Conservation (phyloP, 2,329 filamentous ascomycete species). For the Cercospora zeina region DNA sequence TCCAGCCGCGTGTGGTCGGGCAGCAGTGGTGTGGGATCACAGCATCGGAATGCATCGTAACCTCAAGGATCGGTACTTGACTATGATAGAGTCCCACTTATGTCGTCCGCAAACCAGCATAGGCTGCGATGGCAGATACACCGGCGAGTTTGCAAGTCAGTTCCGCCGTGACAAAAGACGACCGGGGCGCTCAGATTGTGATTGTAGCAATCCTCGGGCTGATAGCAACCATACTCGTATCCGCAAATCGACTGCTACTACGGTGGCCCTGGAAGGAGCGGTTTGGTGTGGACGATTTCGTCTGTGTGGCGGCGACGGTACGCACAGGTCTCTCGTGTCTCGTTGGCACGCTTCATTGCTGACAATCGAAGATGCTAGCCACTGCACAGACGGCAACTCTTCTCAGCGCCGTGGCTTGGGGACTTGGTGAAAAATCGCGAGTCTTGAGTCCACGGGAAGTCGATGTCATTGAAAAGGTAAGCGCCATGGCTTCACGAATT, state of each 20-base stretch:
- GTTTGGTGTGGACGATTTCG: constrained; percentile 13
- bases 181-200: constrained; percentile 22
- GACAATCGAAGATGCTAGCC: not conserved
- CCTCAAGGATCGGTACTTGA: not conserved
- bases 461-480: constrained; percentile 9
- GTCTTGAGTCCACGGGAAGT: not conserved
- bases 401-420: constrained; percentile 11
- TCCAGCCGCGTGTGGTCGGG: not conserved
- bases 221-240: constrained; percentile 17
- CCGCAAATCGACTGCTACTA: constrained; percentile 7
- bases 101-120: not conserved
- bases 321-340: not conserved
- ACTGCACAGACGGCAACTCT: constrained; percentile 5
- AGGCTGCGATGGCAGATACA: constrained; percentile 14
- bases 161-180: constrained; percentile 23
- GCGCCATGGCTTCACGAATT: not conserved
- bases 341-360: not conserved
- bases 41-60: not conserved
- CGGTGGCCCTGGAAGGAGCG: constrained; percentile 15
- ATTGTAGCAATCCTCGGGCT: constrained; percentile 24
- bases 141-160: constrained; percentile 19
- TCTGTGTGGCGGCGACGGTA: constrained; percentile 17
- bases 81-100: not conserved
- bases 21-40: not conserved
- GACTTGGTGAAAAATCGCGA: constrained; percentile 6